Conservation (phyloP, 2,329 filamentous ascomycete species). For the Bipolaris bicolor region DNA sequence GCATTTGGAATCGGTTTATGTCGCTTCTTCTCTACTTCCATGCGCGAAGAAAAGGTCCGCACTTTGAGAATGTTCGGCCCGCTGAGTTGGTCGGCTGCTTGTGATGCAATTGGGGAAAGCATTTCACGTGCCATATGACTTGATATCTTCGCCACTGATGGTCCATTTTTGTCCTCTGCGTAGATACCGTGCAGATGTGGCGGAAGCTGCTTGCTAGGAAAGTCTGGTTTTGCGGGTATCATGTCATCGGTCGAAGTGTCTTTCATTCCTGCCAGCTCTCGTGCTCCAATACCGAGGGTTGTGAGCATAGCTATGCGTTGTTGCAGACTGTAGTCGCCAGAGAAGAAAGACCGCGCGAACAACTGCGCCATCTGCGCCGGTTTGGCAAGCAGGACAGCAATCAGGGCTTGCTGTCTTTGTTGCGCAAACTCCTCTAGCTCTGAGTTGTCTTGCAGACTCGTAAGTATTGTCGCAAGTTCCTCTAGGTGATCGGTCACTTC, state of each 20-base stretch:
- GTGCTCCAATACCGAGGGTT: slow-evolving; percentile 78
- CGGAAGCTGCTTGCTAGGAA: slow-evolving; percentile 83
- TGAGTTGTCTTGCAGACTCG: slow-evolving; percentile 84
- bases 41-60: slow-evolving; percentile 82
- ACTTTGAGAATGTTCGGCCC: slow-evolving; percentile 88
- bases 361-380: slow-evolving; percentile 80
- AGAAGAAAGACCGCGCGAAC: slow-evolving; percentile 85
- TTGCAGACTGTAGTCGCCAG: slow-evolving; percentile 86
- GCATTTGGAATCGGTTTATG: slow-evolving; percentile 73
- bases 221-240: slow-evolving; percentile 56
- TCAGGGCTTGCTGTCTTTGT: slow-evolving; percentile 77
- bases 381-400: slow-evolving; percentile 78
- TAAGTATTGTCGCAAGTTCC: slow-evolving; percentile 76
- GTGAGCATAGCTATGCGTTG: slow-evolving; percentile 84
- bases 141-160: slow-evolving; percentile 72
- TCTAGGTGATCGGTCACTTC: slow-evolving; percentile 85
- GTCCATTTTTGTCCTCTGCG: slow-evolving; percentile 51
- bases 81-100: slow-evolving; percentile 77
- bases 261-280: slow-evolving; percentile 83
- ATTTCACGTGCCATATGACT: slow-evolving; percentile 72
- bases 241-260: slow-evolving; percentile 56
- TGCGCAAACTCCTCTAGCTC: slow-evolving; percentile 76
- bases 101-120: slow-evolving; percentile 79
- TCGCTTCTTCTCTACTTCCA: slow-evolving; percentile 67
- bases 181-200: slow-evolving; percentile 76